A percentile compares a stretch with the other conserved stretches of the same genome.
phyloP scores from a whole-genome alignment of 192 early-diverging fungal species.

The Backusella tuberculispora region DNA sequence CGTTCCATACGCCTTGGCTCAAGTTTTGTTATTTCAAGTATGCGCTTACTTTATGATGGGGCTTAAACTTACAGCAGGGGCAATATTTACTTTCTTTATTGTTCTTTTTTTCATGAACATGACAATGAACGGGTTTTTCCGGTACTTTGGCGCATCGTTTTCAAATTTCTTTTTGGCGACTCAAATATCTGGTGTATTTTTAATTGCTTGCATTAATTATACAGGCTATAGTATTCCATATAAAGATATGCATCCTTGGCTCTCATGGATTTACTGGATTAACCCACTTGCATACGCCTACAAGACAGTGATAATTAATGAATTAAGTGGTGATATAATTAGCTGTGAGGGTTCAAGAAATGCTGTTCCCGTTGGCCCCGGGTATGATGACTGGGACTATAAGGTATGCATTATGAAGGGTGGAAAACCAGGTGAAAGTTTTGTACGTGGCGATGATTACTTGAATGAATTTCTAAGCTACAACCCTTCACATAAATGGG shows the following conservation, averaged over 20 bases:
- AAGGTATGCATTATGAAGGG: slow-evolving; percentile 70
- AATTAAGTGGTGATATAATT: slow-evolving; percentile 57
- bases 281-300: slow-evolving; percentile 64
- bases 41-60: slow-evolving; percentile 64
- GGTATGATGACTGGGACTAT: slow-evolving; percentile 43
- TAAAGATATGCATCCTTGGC: slow-evolving; percentile 60
- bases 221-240: slow-evolving; percentile 68
- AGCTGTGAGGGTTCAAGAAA: slow-evolving; percentile 35
- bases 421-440: slow-evolving; percentile 50
- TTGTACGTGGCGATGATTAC: slow-evolving; percentile 66
- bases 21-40: slow-evolving; percentile 60
- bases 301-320: slow-evolving; percentile 63
- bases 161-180: slow-evolving; percentile 55
- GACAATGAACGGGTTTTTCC: slow-evolving; percentile 62
- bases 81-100: slow-evolving; percentile 57
- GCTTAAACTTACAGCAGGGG: slow-evolving; percentile 32
- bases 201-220: slow-evolving; percentile 58
- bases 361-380: slow-evolving; percentile 36
- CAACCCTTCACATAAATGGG: slow-evolving; percentile 59
- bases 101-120: slow-evolving; percentile 56
- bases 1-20: slow-evolving; percentile 49
- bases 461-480: slow-evolving; percentile 57
- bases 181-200: slow-evolving; percentile 52
- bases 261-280: slow-evolving; percentile 65
- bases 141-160: slow-evolving; percentile 55